Evolutionary conservation across 2,329 filamentous ascomycete genomes (phyloP), one percentile per base, ranked within the genome.

Genomic region (Epichloe bromicola): DNA sequence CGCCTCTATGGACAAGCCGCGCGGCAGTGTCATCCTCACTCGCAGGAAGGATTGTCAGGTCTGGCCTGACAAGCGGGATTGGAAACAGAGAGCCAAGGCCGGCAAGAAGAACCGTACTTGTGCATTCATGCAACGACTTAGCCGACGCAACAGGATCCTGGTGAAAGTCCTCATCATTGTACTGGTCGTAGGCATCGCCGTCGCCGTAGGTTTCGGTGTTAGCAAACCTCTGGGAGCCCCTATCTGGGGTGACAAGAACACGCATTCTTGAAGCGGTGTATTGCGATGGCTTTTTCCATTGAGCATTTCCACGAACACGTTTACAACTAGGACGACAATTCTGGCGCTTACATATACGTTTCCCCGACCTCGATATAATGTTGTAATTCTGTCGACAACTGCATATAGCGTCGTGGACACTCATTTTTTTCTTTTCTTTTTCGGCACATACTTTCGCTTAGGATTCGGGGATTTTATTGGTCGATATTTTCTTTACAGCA

Each of bases 61-160:
- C 17, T 83, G 79, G 79, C 79, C 79, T 5, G 74, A 75, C 51
- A 73, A 78, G 60, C 71, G 74, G 23, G 73, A 80, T 60, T 81
- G 79, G 78, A 77, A 75, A 63, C 69, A 72, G 54, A 78, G 79
- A 68, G 76, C 76, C 54, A 76, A 75, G 64, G 73, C 70, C 11
- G 74, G 75, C 53, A 79, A 79, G 67, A 69, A 69, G 56, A 74
- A 71, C 53, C 65, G 69, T 54, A 72, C 68, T 50, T 80, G 77
- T 63, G 72, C 72, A 51, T 77, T 71, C 55, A 67, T 82, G 65
- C 73, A 74, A 43, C 63, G 65, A 34, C 69, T 82, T 48, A 76
- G 70, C 67, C 72, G 70, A 58, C 74, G 75, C 46, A 79, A 74
- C 56, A 71, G 72, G 38, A 71, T 82, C 54, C 67, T 74, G 37